phyloP scores from a whole-genome alignment of 345 rosid species.

The Euphorbia tirucalli region DNA sequence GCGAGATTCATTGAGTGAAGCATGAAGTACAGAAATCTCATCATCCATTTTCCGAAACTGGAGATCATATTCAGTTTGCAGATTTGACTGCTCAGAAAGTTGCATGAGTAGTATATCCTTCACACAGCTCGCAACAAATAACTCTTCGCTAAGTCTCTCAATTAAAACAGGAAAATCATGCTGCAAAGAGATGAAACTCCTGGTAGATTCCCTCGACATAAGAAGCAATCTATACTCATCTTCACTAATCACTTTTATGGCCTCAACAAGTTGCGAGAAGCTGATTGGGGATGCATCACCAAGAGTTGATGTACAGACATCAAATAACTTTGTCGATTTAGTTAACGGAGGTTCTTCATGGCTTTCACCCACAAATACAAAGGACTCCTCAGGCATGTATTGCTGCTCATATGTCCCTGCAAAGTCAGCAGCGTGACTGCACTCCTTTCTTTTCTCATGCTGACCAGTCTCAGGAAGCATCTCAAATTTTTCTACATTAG shows the following conservation, averaged over 20 bases:
- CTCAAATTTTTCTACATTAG: slow-evolving; percentile 26
- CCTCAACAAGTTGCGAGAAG: slow-evolving; percentile 46
- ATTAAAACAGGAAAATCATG: slow-evolving; percentile 22
- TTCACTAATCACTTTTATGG: slow-evolving; percentile 48
- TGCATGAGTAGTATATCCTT: slow-evolving; percentile 60
- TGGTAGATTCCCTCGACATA: slow-evolving; percentile 38
- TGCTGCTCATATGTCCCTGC: slow-evolving; percentile 33
- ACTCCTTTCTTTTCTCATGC: slow-evolving; percentile 21
- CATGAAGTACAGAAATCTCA: slow-evolving; percentile 46
- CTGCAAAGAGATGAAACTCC: slow-evolving; percentile 12
- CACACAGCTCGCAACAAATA: slow-evolving; percentile 44
- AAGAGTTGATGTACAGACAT: slow-evolving; percentile 21
- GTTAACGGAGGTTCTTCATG: slow-evolving; percentile 35
- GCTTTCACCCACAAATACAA: slow-evolving; percentile 31
- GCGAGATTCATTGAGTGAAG: slow-evolving; percentile 37
- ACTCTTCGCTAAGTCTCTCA: slow-evolving; percentile 59
- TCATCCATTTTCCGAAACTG: slow-evolving; percentile 37
- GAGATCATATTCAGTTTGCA: slow-evolving; percentile 43
- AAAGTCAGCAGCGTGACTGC: slow-evolving; percentile 21
- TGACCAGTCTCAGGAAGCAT: slow-evolving; percentile 18
- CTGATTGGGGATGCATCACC: slow-evolving; percentile 32
- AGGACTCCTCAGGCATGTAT: slow-evolving; percentile 34
- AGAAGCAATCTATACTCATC: slow-evolving; percentile 53
- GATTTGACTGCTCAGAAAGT: slow-evolving; percentile 53
- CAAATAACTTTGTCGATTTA: slow-evolving; percentile 25